Base-by-base conservation (phyloP, 208 protist genomes). In the Crithidia thermophila region DNA sequence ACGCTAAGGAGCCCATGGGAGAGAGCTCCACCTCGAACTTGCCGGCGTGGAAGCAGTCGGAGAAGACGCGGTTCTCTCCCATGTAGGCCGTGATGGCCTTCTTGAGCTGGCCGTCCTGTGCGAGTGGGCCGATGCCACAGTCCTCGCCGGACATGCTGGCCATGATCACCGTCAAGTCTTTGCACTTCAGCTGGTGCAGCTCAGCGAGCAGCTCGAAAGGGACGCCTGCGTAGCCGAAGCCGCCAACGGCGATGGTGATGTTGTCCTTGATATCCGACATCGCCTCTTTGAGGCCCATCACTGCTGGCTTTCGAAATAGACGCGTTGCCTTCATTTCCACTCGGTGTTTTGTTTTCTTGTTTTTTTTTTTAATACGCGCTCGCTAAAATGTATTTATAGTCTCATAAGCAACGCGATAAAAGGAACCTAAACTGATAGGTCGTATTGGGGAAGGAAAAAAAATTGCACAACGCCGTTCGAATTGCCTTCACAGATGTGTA, bases 1-100 rank as follows among this genome's bases (percentile, higher is more conserved):
- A 97, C 13, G 94, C 94, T 0, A 99, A 81, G 16, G 95, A 98
- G 28, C 97, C 97, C 87, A 98, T 96, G 14, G 97, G 97, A 16
- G 78, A 95, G 10, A 98, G 78, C 77, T 99, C 96, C 3, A 99
- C 84, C 67, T 98, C 93, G 1, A 99, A 72, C 72, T 98, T 81
- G 58, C 97, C 97, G n/a, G 25, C 55, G 13, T 98, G 73, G 59
- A 98, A 98, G 64, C 91, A 88, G 28, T 85, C 67, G 51, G 94
- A 81, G 74, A 99, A 98, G 18, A 84, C 70, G 50, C 80, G 77
- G 77, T 98, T 99, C 60, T 98, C 97, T 49, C 95, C 97, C 23
- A 98, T 94, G 70, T 98, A 98, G 6, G 88, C 91, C 8, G 93
- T 87, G 63, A 98, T 52, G 37, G 75, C 57, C 43, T 94, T 89